Conservation (phyloP, 2,329 filamentous ascomycete genomes). For the Exophiala alcalophila region DNA sequence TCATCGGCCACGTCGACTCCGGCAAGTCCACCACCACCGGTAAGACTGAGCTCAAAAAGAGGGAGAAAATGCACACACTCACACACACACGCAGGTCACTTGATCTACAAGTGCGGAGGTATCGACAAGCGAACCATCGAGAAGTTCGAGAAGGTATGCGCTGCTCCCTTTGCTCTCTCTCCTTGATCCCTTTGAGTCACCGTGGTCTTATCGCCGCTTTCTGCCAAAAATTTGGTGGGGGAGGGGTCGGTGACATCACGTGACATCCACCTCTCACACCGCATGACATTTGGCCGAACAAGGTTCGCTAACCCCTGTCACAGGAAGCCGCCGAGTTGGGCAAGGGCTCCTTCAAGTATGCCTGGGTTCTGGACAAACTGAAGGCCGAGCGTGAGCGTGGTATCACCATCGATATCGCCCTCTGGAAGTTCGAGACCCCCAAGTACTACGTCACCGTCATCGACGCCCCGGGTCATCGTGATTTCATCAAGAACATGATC, state of each 20-base stretch:
- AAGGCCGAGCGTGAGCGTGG: constrained; percentile 99
- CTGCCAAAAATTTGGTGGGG: constrained; percentile 33
- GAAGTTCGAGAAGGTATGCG: constrained; percentile 99
- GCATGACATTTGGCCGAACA: too few species aligned
- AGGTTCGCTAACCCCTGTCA: constrained; percentile 29
- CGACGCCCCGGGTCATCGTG: constrained; percentile 98
- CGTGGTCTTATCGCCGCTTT: constrained; percentile 28
- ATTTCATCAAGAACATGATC: constrained; percentile 99
- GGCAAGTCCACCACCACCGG: constrained; percentile 97
- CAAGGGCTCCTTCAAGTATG: constrained; percentile 99
- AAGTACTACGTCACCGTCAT: constrained; percentile 99
- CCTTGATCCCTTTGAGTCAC: constrained; percentile 9
- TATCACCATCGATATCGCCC: constrained; percentile 99
- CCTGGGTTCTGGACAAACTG: constrained; percentile 99
- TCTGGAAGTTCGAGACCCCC: constrained; percentile 99
- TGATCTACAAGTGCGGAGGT: constrained; percentile 99
- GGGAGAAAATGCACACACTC: constrained; percentile 27
- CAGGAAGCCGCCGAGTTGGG: constrained; percentile 98
- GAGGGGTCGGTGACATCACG: constrained; percentile 36
- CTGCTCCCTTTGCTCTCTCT: constrained; percentile 24
- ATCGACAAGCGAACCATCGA: constrained; percentile 99
- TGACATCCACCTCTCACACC: too few species aligned
- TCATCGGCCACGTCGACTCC: constrained; percentile 99
- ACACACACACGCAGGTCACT: constrained; percentile 62
- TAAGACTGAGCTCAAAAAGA: constrained; percentile 51